Evolutionary conservation across 129 eudicot species (phyloP), one percentile per base, ranked within the genome.

Genomic region (Flaveria ramosissima): DNA sequence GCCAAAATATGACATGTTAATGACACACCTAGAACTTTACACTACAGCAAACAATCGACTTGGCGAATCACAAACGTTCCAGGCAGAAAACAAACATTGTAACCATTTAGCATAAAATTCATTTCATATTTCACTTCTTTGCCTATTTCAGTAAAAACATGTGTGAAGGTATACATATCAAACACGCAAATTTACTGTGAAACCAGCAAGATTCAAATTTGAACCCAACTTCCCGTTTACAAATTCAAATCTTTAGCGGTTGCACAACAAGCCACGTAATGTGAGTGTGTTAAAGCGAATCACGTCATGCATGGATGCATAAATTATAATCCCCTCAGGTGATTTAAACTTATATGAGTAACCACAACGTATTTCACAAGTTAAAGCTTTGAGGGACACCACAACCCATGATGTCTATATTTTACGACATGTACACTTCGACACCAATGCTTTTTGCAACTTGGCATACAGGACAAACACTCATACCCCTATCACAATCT

Each of bases 391-490:
- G 19, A 45, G 61, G 8, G 47, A 52, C 50, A 66, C 63, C 75
- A 70, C 19, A 78, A 70, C 62, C 82, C 9, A 53, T 20, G 68
- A 75, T 62, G 55, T 78, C 30, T 73, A 74, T 77, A 77, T 60
- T 60, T 94, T 78, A 91, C 4, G 94, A 88, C 83, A 92, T 73
- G 82, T 84, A 95, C 70, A 95, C 97, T 83, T 86, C 89, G 26
- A 95, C 88, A 62, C 96, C 88, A 68, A 89, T 89, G 60, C 88
- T 87, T 80, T 89, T 92, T 59, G 82, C 63, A 75, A 65, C 57
- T 68, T 84, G 93, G 82, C 99, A 95, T 0, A 95, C 92, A 12
- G 99, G 99, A 80, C 97, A 91, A 32, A 83, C 86, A 77, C 59
- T 79, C 23, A 84, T 81, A 26, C 82, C 73, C 64, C 86, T 85